Percentiles rank a stretch among this genome's conserved stretches.
phyloP scores from a whole-genome alignment of 2,329 filamentous ascomycete species.

The Arachnomyces sp. region DNA sequence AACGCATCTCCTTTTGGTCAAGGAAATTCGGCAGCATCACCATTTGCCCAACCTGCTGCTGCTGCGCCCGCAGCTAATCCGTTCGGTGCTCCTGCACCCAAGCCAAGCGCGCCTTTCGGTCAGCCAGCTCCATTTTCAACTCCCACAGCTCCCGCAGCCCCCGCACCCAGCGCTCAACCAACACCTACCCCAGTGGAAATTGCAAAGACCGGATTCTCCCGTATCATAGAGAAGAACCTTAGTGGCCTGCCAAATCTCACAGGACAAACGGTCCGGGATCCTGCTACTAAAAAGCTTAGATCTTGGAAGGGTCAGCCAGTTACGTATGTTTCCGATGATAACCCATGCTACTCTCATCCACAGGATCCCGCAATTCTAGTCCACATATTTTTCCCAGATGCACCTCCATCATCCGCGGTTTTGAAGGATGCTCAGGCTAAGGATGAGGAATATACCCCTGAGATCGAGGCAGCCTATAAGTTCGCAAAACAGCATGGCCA shows the following conservation, averaged over 20 bases:
- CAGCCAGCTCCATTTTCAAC: conserved; percentile 16
- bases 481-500: conserved; percentile 56
- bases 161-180: conserved; percentile 2
- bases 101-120: conserved; percentile 13
- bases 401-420: conserved; percentile 48
- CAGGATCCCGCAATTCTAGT: conserved; percentile 50
- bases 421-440: conserved; percentile 46
- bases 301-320: conserved; percentile 60
- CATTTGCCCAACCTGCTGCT: conserved; percentile 27
- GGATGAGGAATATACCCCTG: conserved; percentile 42
- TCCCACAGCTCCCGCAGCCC: not conserved
- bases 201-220: not conserved
- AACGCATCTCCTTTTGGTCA: conserved; percentile 25
- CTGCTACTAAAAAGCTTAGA: conserved; percentile 35
- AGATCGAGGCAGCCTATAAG: conserved; percentile 55
- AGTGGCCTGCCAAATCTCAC: conserved; percentile 30
- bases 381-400: conserved; percentile 67
- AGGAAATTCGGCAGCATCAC: conserved; percentile 18
- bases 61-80: conserved; percentile 16
- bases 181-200: conserved; percentile 14
- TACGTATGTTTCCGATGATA: conserved; percentile 43
- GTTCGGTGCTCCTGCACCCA: conserved; percentile 24
- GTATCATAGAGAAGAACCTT: conserved; percentile 9
- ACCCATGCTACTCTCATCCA: conserved; percentile 45
- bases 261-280: conserved; percentile 30